Conservation (phyloP, 2,329 filamentous ascomycete species). For the Exophiala calicioides region DNA sequence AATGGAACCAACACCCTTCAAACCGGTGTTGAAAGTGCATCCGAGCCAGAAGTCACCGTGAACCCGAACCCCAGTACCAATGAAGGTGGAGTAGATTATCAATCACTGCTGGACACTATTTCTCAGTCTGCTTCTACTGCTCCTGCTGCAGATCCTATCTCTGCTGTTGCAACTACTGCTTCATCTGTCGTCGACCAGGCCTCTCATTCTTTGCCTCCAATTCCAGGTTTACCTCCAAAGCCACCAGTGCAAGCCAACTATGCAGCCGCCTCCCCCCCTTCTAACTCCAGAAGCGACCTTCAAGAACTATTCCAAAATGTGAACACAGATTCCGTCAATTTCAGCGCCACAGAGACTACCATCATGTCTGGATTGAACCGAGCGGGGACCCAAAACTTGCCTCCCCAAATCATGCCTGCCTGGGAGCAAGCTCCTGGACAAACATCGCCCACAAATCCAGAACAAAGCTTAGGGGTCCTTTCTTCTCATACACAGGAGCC, state of each 20-base stretch:
- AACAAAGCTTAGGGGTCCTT: conserved; percentile 5
- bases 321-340: conserved; percentile 9
- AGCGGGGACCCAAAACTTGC: conserved; percentile 8
- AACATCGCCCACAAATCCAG: conserved; percentile 7
- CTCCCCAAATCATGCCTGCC: conserved; percentile 16
- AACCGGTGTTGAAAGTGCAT: conserved; percentile 7
- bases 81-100: conserved; percentile 48
- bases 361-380: conserved; percentile 4
- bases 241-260: conserved; percentile 46
- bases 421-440: conserved; percentile 15
- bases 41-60: conserved; percentile 14
- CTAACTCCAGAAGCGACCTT: conserved; percentile 13
- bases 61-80: conserved; percentile 13
- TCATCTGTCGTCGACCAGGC: conserved; percentile 34
- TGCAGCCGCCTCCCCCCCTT: conserved; percentile 31
- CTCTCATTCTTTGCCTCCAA: conserved; percentile 36
- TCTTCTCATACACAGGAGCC: conserved; percentile 13
- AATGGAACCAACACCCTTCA: conserved; percentile 1
- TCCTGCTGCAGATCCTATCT: conserved; percentile 32
- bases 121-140: conserved; percentile 40
- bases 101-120: conserved; percentile 52
- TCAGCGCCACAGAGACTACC: conserved; percentile 23
- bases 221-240: conserved; percentile 46
- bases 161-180: conserved; percentile 32
- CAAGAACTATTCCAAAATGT: conserved; percentile 13